phyloP scores from a whole-genome alignment of 805 yeast genomes.

The Hemisphaericaspora nanyangensis region DNA sequence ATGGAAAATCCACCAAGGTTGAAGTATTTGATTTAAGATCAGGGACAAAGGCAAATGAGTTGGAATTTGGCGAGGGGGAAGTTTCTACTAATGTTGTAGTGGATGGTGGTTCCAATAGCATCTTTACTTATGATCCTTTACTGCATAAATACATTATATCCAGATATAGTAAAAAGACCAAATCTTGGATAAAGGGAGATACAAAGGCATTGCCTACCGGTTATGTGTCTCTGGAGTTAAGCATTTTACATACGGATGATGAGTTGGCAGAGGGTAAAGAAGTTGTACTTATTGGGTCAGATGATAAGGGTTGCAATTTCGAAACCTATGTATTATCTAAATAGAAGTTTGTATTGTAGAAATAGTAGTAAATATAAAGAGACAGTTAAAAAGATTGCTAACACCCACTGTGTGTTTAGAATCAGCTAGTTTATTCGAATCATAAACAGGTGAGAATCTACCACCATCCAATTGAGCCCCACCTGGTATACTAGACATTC shows the following conservation, averaged over 20 bases:
- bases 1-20: constrained; percentile 17
- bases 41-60: constrained; percentile 19
- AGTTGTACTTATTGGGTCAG: background rate
- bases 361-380: background rate
- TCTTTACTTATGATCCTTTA: background rate
- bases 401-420: no score
- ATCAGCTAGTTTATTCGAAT: no score
- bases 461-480: no score
- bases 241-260: background rate
- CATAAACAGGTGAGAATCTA: no score
- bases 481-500: no score
- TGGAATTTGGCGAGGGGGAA: constrained; percentile 19
- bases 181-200: constrained; percentile 24
- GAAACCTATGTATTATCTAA: background rate
- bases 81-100: constrained; percentile 20
- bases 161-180: constrained; percentile 37
- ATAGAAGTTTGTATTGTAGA: background rate
- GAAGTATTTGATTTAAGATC: constrained; percentile 52
- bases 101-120: constrained; percentile 27
- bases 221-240: background rate
- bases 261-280: background rate
- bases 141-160: constrained; percentile 22
- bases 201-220: background rate
- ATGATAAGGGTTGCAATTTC: background rate
- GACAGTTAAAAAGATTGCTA: background rate